These are phyloP conservation scores for Suhomyces choctaworum DNA, from an alignment of 1,139 yeast species.

Conservation along the genomic window DNA sequence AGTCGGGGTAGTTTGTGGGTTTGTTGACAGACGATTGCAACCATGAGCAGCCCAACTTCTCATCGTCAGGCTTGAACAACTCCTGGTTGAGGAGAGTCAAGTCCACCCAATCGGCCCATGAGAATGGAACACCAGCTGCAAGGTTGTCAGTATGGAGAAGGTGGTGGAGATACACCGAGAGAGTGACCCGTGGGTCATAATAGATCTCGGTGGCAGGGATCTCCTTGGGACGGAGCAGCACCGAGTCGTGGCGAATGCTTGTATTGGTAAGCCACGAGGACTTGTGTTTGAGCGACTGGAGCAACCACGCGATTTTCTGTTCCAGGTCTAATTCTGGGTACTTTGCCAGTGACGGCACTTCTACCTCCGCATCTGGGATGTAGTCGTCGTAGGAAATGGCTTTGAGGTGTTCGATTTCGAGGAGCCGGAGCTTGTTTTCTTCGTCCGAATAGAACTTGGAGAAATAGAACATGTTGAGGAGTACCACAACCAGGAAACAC, in stretches of 20 bases:
- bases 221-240: slow-evolving; percentile 9
- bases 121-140: slow-evolving; percentile 21
- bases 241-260: slow-evolving; percentile 11
- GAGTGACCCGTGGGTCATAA: slow-evolving; percentile 30
- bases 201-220: slow-evolving; percentile 21
- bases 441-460: slow-evolving; percentile 19
- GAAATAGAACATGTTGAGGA: slow-evolving; percentile 27
- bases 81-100: slow-evolving; percentile 20
- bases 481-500: slow-evolving; percentile 22
- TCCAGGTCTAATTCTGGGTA: slow-evolving; percentile 22
- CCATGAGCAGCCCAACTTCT: slow-evolving; percentile 23
- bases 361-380: slow-evolving; percentile 28
- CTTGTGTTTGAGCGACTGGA: slow-evolving; percentile 24
- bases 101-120: slow-evolving; percentile 38
- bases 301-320: slow-evolving; percentile 27
- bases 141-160: slow-evolving; percentile 17
- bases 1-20: slow-evolving; percentile 26
- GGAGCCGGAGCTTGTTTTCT: slow-evolving; percentile 6
- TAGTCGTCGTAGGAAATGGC: slow-evolving; percentile 22
- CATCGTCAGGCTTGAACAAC: slow-evolving; percentile 13
- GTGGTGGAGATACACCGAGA: slow-evolving; percentile 25
- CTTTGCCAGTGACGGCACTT: slow-evolving; percentile 16
- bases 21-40: slow-evolving; percentile 26
- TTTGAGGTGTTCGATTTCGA: slow-evolving; percentile 18
- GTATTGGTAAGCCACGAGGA: slow-evolving; percentile 14